These are phyloP conservation scores for Geotrichum phurueaensis DNA, from an alignment of 1,139 yeast genomes.

Conservation along the genomic window DNA sequence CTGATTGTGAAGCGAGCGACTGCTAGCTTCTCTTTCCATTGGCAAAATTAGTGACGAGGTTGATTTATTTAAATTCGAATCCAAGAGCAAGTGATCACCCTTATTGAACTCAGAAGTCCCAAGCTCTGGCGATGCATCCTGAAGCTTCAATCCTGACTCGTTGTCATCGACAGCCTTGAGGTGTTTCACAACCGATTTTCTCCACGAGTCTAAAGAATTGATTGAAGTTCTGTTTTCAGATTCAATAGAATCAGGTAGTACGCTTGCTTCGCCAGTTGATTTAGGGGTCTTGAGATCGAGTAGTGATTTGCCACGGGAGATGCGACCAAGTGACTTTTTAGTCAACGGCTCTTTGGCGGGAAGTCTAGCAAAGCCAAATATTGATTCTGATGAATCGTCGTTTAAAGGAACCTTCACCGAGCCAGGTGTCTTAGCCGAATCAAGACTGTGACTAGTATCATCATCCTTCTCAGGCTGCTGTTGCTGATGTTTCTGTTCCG, in stretches of 20 bases:
- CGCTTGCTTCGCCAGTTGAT: neutral
- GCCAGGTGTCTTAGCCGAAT: slow-evolving; percentile 13
- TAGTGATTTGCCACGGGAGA: slow-evolving; percentile 16
- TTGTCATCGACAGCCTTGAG: neutral
- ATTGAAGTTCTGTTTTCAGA: slow-evolving; percentile 11
- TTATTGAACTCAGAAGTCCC: neutral
- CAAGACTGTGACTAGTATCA: slow-evolving; percentile 1
- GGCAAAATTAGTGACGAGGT: neutral
- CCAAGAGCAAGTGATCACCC: neutral
- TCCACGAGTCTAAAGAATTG: slow-evolving; percentile 5
- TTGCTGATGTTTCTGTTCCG: neutral
- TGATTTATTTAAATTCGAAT: neutral
- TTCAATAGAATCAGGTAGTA: slow-evolving; percentile 1
- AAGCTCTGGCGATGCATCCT: neutral
- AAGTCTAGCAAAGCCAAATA: slow-evolving; percentile 40
- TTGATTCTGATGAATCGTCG: slow-evolving; percentile 21
- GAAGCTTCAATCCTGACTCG: neutral
- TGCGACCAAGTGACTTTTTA: slow-evolving; percentile 31
- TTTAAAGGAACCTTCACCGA: slow-evolving; percentile 26
- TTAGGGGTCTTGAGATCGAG: slow-evolving; percentile 16
- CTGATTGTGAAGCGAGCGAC: neutral
- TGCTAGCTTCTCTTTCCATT: neutral
- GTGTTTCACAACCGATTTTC: slow-evolving; percentile 3
- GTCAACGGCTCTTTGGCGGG: slow-evolving; percentile 44
- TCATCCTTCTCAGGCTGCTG: neutral